Evolutionary conservation across 225 moss, liverwort and hornwort species (phyloP).

Genomic region (Asterella californica): DNA sequence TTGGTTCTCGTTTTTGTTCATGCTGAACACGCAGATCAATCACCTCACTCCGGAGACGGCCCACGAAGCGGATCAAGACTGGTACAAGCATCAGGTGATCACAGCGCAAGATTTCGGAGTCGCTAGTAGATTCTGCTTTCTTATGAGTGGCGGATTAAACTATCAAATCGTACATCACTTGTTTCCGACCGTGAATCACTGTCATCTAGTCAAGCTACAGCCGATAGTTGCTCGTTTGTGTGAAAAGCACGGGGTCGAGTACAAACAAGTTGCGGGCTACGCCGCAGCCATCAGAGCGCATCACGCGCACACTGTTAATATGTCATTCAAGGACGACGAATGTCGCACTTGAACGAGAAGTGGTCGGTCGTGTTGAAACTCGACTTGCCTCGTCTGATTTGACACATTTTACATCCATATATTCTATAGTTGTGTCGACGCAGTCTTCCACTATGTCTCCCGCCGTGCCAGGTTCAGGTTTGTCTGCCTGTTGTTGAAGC

Average conservation of each 20-base stretch:
- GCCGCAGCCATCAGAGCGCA: slow-evolving; percentile 26
- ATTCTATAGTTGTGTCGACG: background rate
- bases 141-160: slow-evolving; percentile 41
- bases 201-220: slow-evolving; percentile 40
- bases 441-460: background rate
- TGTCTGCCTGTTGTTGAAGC: background rate
- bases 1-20: slow-evolving; percentile 35
- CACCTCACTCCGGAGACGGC: slow-evolving; percentile 35
- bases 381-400: background rate
- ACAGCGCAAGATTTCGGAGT: slow-evolving; percentile 47
- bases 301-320: slow-evolving; percentile 35
- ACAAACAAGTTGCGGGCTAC: slow-evolving; percentile 34
- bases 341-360: background rate
- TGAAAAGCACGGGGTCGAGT: slow-evolving; percentile 38
- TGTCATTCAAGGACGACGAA: slow-evolving; percentile 28
- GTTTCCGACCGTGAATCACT: slow-evolving; percentile 47
- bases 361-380: background rate
- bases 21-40: slow-evolving; percentile 50
- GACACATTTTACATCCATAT: background rate
- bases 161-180: slow-evolving; percentile 40
- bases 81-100: slow-evolving; percentile 43
- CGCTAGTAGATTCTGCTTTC: slow-evolving; percentile 35
- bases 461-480: background rate
- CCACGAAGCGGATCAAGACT: slow-evolving; percentile 37
- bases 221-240: slow-evolving; percentile 45